A percentile compares a stretch with the other conserved stretches of the same genome.
These are phyloP conservation scores for Lentinula sp. DNA, from an alignment of 768 basidiomycete genomes.

Conservation along the genomic window DNA sequence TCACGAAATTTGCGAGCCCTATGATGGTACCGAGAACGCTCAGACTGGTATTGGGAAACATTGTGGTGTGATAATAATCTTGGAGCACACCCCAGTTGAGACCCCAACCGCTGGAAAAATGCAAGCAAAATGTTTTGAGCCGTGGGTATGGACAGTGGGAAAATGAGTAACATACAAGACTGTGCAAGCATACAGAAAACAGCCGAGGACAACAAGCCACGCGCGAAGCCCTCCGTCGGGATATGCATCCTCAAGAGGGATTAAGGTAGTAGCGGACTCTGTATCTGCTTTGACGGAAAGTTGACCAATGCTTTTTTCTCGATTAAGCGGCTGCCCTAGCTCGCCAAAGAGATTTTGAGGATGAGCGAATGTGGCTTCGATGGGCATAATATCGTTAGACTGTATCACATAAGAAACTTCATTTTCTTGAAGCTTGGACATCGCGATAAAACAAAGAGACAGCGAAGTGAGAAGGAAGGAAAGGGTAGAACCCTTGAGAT, in stretches of 20 bases:
- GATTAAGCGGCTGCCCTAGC: neutral
- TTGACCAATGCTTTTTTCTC: neutral
- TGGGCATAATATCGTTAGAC: slow-evolving; percentile 3
- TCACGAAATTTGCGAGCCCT: slow-evolving; percentile 4
- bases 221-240: slow-evolving; percentile 23
- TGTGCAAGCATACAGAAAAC: slow-evolving; percentile 21
- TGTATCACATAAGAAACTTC: neutral
- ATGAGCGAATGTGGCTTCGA: neutral
- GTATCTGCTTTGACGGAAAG: neutral
- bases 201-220: slow-evolving; percentile 25
- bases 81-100: slow-evolving; percentile 26
- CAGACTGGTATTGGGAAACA: slow-evolving; percentile 7
- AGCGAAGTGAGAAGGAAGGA: neutral
- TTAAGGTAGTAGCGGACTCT: neutral
- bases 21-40: neutral
- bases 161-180: slow-evolving; percentile 16
- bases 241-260: slow-evolving; percentile 12
- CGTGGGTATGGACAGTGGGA: neutral
- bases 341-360: neutral
- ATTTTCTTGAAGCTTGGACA: neutral
- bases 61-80: slow-evolving; percentile 22
- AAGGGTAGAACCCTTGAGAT: neutral
- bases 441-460: neutral
- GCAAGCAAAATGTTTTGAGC: neutral
- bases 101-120: slow-evolving; percentile 11